phyloP scores from a whole-genome alignment of 805 yeast genomes.

The Wickerhamiella alocasiicola region DNA sequence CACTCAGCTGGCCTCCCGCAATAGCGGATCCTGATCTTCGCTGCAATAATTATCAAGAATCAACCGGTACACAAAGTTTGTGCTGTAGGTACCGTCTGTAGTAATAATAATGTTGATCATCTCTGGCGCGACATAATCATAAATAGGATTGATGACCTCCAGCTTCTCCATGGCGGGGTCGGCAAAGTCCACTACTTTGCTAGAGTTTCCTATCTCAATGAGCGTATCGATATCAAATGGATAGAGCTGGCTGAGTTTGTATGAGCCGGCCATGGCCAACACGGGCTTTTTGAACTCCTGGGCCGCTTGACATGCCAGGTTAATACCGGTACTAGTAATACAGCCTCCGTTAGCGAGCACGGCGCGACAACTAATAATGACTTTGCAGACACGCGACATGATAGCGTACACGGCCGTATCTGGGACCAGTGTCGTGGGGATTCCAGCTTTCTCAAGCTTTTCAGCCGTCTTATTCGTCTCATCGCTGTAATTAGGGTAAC shows the following conservation, averaged over 20 bases:
- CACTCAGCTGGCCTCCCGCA: too few relatives aligned
- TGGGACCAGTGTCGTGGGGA: slow-evolving; percentile 83
- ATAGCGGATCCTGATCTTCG: slow-evolving; percentile 39
- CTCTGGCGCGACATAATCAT: slow-evolving; percentile 88
- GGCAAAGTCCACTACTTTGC: slow-evolving; percentile 70
- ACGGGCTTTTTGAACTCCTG: slow-evolving; percentile 94
- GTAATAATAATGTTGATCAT: slow-evolving; percentile 89
- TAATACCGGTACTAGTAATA: slow-evolving; percentile 77
- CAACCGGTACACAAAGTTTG: slow-evolving; percentile 88
- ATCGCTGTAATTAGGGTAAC: slow-evolving; percentile 76
- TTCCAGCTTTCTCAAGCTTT: slow-evolving; percentile 67
- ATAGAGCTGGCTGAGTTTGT: slow-evolving; percentile 82
- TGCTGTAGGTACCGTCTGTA: slow-evolving; percentile 92
- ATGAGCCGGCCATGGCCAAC: slow-evolving; percentile 85
- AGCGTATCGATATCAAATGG: slow-evolving; percentile 77
- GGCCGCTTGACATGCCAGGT: slow-evolving; percentile 91
- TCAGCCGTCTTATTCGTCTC: slow-evolving; percentile 70
- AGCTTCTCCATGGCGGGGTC: slow-evolving; percentile 60
- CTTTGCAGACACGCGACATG: slow-evolving; percentile 96
- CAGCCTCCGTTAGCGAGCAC: slow-evolving; percentile 97
- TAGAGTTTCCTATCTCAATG: slow-evolving; percentile 85
- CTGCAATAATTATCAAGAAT: slow-evolving; percentile 87
- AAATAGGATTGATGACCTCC: slow-evolving; percentile 75
- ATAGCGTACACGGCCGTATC: slow-evolving; percentile 89
- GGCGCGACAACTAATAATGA: slow-evolving; percentile 79